These are phyloP conservation scores for Flaveria sonorensis DNA, from an alignment of 129 eudicot species.

Conservation along the genomic window DNA sequence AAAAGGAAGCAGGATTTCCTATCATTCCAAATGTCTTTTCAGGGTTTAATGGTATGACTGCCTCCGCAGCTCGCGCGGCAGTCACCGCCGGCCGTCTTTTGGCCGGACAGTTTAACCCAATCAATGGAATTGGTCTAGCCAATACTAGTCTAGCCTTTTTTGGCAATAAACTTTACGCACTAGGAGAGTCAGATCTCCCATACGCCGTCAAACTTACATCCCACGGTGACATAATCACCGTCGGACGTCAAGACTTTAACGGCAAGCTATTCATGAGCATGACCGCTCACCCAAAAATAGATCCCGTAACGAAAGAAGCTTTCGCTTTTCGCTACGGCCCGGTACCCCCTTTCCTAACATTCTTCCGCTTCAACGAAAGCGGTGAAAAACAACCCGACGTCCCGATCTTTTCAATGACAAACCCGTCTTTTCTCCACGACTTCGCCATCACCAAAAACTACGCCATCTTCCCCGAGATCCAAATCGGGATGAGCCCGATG, in stretches of 20 bases:
- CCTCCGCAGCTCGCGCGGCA: slow-evolving; percentile 34
- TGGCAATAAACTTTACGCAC: slow-evolving; percentile 30
- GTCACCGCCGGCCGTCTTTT: slow-evolving; percentile 27
- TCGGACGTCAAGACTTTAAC: slow-evolving; percentile 34
- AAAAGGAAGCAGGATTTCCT: slow-evolving; percentile 44
- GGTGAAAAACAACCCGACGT: slow-evolving; percentile 44
- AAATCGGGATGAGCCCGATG: slow-evolving; percentile 44
- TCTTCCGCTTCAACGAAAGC: slow-evolving; percentile 34
- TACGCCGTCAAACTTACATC: slow-evolving; percentile 29
- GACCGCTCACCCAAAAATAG: slow-evolving; percentile 49
- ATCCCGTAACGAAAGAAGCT: slow-evolving; percentile 36
- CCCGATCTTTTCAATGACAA: slow-evolving; percentile 46
- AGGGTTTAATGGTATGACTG: slow-evolving; percentile 35
- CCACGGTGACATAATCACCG: slow-evolving; percentile 33
- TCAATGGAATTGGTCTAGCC: slow-evolving; percentile 42
- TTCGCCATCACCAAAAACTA: slow-evolving; percentile 52
- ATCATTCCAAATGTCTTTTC: slow-evolving; percentile 64
- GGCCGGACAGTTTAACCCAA: slow-evolving; percentile 38
- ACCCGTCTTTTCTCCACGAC: slow-evolving; percentile 50
- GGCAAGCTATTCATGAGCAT: slow-evolving; percentile 39
- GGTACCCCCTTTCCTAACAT: slow-evolving; percentile 38
- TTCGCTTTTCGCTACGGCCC: slow-evolving; percentile 47
- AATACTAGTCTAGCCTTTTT: slow-evolving; percentile 38
- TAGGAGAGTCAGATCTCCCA: slow-evolving; percentile 44
- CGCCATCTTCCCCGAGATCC: slow-evolving; percentile 47